Evolutionary conservation across 768 basidiomycete genomes (phyloP).

Genomic region (Amanita muscaria): DNA sequence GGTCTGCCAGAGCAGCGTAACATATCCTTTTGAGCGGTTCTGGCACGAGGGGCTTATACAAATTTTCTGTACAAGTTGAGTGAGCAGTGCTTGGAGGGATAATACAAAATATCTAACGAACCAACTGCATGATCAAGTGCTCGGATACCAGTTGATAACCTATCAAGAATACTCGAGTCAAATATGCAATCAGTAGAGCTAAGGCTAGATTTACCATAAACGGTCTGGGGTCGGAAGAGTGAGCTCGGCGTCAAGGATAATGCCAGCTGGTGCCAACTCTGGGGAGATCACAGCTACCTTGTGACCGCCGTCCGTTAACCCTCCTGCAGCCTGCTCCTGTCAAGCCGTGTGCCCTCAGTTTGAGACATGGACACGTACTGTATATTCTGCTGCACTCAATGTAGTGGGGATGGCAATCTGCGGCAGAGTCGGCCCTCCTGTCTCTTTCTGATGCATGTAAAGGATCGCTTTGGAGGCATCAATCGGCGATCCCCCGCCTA

Average conservation of each 20-base stretch:
- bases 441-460: conserved; percentile 50
- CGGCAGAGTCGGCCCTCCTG: conserved; percentile 39
- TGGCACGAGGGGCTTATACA: conserved; percentile 49
- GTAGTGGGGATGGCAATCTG: conserved; percentile 83
- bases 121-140: conserved; percentile 76
- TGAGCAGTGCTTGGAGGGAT: too few relatives aligned
- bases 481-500: conserved; percentile 77
- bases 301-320: conserved; percentile 60
- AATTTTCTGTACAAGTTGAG: conserved; percentile 39
- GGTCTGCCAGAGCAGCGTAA: conserved; percentile 57
- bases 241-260: conserved; percentile 72
- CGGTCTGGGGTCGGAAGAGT: conserved; percentile 66
- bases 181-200: not conserved
- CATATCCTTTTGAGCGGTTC: conserved; percentile 56
- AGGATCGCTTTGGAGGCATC: conserved; percentile 72
- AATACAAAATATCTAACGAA: conserved; percentile 19
- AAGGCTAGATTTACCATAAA: conserved; percentile 44
- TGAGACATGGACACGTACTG: conserved; percentile 28
- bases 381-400: conserved; percentile 71
- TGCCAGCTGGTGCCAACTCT: conserved; percentile 56
- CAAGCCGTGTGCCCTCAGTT: not conserved
- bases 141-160: conserved; percentile 74
- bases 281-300: conserved; percentile 52
- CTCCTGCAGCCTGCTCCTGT: conserved; percentile 45
- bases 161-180: conserved; percentile 15